Percentiles rank a stretch among this genome's conserved stretches.
Evolutionary conservation across 768 basidiomycete species (phyloP).

Genomic region (Boletus speciosus): DNA sequence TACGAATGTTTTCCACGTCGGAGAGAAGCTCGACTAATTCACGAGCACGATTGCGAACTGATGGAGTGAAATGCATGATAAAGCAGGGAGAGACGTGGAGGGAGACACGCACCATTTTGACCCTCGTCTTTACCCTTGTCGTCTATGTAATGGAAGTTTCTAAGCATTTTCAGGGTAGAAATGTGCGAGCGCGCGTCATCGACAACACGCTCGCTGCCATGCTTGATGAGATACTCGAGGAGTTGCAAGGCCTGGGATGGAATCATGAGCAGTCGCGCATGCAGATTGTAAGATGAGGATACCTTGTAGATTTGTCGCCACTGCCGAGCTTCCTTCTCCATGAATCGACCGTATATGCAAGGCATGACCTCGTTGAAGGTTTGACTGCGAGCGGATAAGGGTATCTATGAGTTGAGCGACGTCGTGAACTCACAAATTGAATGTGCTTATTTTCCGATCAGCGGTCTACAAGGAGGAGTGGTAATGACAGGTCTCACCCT

Average conservation of each 20-base stretch:
- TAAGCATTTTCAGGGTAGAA: slow-evolving; percentile 93
- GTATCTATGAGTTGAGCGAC: background rate
- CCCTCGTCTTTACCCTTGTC: slow-evolving; percentile 99
- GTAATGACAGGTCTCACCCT: slow-evolving; percentile 55
- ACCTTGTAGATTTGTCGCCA: slow-evolving; percentile 99
- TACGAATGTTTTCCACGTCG: slow-evolving; percentile 87
- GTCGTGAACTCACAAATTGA: slow-evolving; percentile 75
- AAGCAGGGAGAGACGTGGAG: background rate
- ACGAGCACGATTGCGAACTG: slow-evolving; percentile 91
- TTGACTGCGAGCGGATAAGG: slow-evolving; percentile 53
- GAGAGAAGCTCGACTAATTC: slow-evolving; percentile 90
- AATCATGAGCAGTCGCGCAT: slow-evolving; percentile 1
- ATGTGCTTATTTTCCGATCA: slow-evolving; percentile 62
- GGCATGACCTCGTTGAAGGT: slow-evolving; percentile 99
- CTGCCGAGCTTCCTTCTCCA: slow-evolving; percentile 97
- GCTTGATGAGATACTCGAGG: slow-evolving; percentile 93
- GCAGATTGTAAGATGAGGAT: background rate
- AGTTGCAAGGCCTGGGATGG: slow-evolving; percentile 75
- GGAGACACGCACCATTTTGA: slow-evolving; percentile 71
- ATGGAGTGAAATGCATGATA: slow-evolving; percentile 1
- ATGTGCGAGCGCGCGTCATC: slow-evolving; percentile 96
- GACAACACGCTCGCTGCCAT: slow-evolving; percentile 95
- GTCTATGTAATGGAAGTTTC: slow-evolving; percentile 97
- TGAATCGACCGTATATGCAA: slow-evolving; percentile 88
- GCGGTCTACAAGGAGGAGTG: slow-evolving; percentile 2